Base-by-base conservation (phyloP, 306 rosid genomes). In the Quercus suber region DNA sequence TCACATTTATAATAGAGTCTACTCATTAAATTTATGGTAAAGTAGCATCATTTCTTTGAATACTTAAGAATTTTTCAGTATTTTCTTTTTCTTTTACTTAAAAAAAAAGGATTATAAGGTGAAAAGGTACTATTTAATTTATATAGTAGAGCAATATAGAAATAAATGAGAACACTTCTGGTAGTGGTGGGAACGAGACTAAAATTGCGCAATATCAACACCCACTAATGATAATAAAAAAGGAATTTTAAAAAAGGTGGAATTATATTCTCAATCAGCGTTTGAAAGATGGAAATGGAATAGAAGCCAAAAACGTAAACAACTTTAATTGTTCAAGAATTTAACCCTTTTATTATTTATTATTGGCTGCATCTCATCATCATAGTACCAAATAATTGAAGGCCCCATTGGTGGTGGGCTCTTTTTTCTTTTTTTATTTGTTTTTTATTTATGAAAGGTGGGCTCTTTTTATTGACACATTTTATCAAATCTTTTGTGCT, bases 31-130 rank as follows among this genome's bases (percentile, higher is more conserved):
- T 33, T 33, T 5, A 33, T 33, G 37, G 0, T 33, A 33, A 33
- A 0, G 0, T 33, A 33, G 37, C 0, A 33, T 33, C 0, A 33
- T 33, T 33, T 33, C 35, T 31, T 31, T 0, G 0, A 31, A 5
- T 31, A 5, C 0, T 0, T 31, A 33, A 33, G 1, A 33, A 33
- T 5, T 4, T 0, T 33, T 0, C 1, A 33, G 6, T 33, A 31
- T 45, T 45, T 45, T 45, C 4, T 43, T 37, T 43, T 37, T 33
- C 10, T 37, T 37, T 37, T 6, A 37, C 43, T 37, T 37, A 0
- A 1, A 6, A 6, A 37, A 6, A 37, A 6, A 10, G 0, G 10
- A 0, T 37, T 37, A 37, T 0, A 0, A 37, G 8, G n/a, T 1
- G 10, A 7, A 56, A 56, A 56, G 4, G 21, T 56, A 9, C 20